A percentile compares a stretch with the other conserved stretches of the same genome.
Evolutionary conservation across 345 rosid species (phyloP).

Genomic region (Citrus unshiu): DNA sequence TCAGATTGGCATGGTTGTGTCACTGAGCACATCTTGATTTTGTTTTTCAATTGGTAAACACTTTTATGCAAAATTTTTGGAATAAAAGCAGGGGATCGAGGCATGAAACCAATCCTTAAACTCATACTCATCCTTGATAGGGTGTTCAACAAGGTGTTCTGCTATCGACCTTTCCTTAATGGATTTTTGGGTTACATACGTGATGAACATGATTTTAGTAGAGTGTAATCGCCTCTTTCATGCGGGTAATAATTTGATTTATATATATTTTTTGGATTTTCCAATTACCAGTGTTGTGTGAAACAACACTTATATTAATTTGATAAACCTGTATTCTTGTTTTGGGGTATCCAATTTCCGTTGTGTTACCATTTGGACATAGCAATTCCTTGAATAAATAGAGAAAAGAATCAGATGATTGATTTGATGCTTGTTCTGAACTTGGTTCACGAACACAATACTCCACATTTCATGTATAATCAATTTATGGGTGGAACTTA

Average conservation of each 20-base stretch:
- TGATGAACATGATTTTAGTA: slow-evolving; percentile 9
- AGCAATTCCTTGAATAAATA: background rate
- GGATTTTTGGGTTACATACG: no score
- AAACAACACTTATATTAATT: background rate
- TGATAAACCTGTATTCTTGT: background rate
- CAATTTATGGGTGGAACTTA: no score
- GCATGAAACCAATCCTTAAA: slow-evolving; percentile 1
- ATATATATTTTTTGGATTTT: background rate
- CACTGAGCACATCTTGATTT: background rate
- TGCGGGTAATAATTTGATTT: background rate
- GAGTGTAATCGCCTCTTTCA: slow-evolving; percentile 21
- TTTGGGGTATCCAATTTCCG: background rate
- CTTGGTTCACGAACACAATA: background rate
- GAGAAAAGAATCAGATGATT: background rate
- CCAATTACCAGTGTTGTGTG: background rate
- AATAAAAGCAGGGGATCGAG: slow-evolving; percentile 26
- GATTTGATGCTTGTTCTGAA: background rate
- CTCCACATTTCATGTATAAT: no score
- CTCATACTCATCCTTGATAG: no score
- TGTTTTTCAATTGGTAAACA: background rate
- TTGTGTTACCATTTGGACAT: background rate
- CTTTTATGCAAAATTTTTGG: background rate
- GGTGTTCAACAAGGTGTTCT: no score
- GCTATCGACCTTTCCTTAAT: no score
- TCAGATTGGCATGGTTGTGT: background rate